Conservation (phyloP, 163 green algal genomes). For the Scenedesmus sp. region DNA sequence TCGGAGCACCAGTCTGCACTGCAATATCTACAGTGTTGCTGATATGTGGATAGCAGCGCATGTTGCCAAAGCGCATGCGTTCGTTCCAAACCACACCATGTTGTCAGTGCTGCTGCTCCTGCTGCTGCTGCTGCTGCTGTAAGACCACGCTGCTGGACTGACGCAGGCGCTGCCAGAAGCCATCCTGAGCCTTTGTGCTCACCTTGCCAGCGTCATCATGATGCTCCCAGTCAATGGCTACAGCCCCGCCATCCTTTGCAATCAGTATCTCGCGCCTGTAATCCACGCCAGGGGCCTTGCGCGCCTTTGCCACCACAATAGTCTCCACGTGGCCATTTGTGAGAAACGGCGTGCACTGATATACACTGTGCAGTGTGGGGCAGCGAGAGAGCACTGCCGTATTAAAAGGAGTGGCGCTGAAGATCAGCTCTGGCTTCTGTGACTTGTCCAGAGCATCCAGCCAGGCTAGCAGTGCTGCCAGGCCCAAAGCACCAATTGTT, state of each 20-base stretch:
- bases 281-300: conserved; percentile 65
- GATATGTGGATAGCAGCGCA: too few species aligned
- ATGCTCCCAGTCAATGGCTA: conserved; percentile 85
- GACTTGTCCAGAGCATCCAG: conserved; percentile 35
- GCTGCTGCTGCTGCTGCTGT: not conserved
- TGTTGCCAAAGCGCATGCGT: not conserved
- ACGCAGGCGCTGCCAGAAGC: not conserved
- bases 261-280: conserved; percentile 80
- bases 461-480: conserved; percentile 27
- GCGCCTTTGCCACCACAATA: conserved; percentile 83
- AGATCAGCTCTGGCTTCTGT: conserved; percentile 40
- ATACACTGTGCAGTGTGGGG: conserved; percentile 56
- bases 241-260: conserved; percentile 82
- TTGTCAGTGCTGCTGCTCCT: not conserved
- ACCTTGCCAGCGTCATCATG: conserved; percentile 43
- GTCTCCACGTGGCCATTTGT: conserved; percentile 83
- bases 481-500: not conserved
- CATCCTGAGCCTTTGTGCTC: not conserved
- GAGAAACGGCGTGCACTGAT: conserved; percentile 60
- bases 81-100: not conserved
- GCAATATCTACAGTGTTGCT: not conserved
- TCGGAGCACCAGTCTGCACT: not conserved
- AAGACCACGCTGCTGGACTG: too few species aligned
- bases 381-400: conserved; percentile 58
- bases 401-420: conserved; percentile 55